Evolutionary conservation across 2,329 filamentous ascomycete genomes (phyloP).

Genomic region (Coniochaeta sp.): DNA sequence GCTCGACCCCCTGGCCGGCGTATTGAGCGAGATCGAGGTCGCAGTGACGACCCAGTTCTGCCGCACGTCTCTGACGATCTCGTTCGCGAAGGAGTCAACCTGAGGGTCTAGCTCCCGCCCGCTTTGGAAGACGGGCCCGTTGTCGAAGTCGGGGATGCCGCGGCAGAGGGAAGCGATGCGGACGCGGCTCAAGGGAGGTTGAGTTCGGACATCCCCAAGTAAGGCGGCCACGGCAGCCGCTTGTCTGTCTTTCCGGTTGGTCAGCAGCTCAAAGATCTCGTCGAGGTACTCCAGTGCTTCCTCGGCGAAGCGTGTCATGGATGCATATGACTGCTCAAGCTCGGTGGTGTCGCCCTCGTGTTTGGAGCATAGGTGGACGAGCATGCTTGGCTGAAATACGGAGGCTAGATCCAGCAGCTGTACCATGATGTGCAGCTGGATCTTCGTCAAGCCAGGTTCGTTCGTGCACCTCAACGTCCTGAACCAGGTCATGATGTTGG

Average conservation of each 20-base stretch:
- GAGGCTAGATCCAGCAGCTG: slow-evolving; percentile 13
- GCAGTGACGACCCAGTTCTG: slow-evolving; percentile 30
- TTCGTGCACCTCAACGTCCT: slow-evolving; percentile 4
- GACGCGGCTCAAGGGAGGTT: not conserved
- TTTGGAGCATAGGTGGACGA: slow-evolving; percentile 7
- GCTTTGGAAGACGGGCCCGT: slow-evolving; percentile 2
- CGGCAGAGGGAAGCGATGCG: slow-evolving; percentile 6
- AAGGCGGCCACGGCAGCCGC: not conserved
- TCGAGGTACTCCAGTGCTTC: not conserved
- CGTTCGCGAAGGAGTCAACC: slow-evolving; percentile 31
- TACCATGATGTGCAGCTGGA: slow-evolving; percentile 18
- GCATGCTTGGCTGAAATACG: slow-evolving; percentile 12
- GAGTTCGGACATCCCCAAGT: not conserved
- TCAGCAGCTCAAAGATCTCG: not conserved
- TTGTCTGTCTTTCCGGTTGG: not conserved
- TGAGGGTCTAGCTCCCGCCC: slow-evolving; percentile 18
- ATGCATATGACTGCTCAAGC: slow-evolving; percentile 2
- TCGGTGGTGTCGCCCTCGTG: not conserved
- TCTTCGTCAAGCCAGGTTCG: slow-evolving; percentile 6
- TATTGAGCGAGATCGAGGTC: not conserved
- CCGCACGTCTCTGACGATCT: slow-evolving; percentile 36
- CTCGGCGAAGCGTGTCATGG: slow-evolving; percentile 5
- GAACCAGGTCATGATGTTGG: slow-evolving; percentile 17
- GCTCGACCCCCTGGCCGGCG: not conserved
- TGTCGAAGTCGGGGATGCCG: not conserved